These are phyloP conservation scores for Themeda triandra DNA, from an alignment of 176 grass and related monocot species.

Conservation along the genomic window DNA sequence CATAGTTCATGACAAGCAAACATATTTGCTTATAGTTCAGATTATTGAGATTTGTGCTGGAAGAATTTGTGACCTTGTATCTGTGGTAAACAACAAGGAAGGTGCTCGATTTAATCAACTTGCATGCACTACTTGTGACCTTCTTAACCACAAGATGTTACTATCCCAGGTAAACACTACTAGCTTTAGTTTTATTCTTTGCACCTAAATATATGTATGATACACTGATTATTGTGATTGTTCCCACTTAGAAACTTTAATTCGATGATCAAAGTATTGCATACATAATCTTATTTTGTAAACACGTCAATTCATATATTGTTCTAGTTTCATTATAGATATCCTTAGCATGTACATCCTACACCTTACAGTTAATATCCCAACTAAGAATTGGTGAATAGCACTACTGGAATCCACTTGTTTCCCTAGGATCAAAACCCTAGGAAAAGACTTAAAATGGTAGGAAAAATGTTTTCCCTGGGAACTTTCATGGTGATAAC, in stretches of 20 bases:
- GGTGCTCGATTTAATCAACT: slow-evolving; percentile 29
- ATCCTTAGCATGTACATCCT: too few species aligned
- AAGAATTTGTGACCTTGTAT: slow-evolving; percentile 9
- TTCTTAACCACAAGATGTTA: slow-evolving; percentile 21
- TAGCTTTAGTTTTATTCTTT: not conserved
- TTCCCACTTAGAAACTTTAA: not conserved
- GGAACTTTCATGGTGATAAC: too few species aligned
- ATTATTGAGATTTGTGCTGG: slow-evolving; percentile 67
- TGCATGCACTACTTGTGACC: slow-evolving; percentile 26
- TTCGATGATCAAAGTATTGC: not conserved
- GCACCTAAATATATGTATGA: not conserved
- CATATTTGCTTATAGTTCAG: slow-evolving; percentile 47
- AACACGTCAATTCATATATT: not conserved
- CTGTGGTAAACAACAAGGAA: not conserved
- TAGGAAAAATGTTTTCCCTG: too few species aligned
- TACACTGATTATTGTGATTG: not conserved
- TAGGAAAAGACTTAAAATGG: too few species aligned
- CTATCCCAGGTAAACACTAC: slow-evolving; percentile 26
- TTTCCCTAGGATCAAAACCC: too few species aligned
- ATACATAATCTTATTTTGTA: not conserved
- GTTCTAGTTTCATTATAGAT: not conserved
- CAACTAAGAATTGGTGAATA: not conserved
- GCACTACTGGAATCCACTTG: too few species aligned
- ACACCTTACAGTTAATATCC: not conserved
- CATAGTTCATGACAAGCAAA: slow-evolving; percentile 30